Base-by-base conservation (phyloP, 2,329 filamentous ascomycete species). In the Colletotrichum spinosum region DNA sequence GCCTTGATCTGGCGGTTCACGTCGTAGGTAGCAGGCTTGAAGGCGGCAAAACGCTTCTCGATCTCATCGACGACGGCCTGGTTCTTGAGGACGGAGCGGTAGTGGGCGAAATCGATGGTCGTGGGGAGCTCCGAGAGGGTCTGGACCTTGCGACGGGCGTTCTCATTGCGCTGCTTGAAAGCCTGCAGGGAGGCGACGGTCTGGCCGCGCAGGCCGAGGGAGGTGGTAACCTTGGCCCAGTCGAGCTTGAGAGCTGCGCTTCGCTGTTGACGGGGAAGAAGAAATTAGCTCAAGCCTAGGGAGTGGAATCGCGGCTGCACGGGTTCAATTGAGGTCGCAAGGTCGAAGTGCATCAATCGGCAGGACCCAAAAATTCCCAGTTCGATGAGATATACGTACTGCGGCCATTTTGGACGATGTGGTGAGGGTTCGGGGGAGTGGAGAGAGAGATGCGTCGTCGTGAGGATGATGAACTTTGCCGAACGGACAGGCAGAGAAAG, bases 121-220 rank as follows among this genome's bases (percentile, higher is more conserved):
- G 93, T 93, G 70, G 95, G 85, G 79, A 92, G 90, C 83, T 97
- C 93, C 70, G 88, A 90, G 65, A 99, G 93, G 69, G 88, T 75
- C 81, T 92, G 89, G 68, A 99, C 87, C 84, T 95, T 95, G 86
- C 96, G 95, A 83, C 95, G 94, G 78, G 93, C 95, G 80, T 97
- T 94, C 80, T 99, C 96, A 87, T 98, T 97, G 85, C 96, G 94
- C 90, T 97, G 96, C 90, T 99, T 99, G 91, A 99, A 99, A 72
- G 93, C 88, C 80, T 95, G 91, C 69, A 99, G 93, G 69, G 95
- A 92, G 75, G 91, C 84, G 73, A 93, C 94, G 73, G 96, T 99
- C 85, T 94, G 92, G 80, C 96, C 96, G 81, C 93, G 93, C 81
- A 99, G 93, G 81, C 95, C 95, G 76, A 99, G 94, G 78, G 95